Base-by-base conservation (phyloP, 345 rosid species). In the Sisymbrium altissimum region DNA sequence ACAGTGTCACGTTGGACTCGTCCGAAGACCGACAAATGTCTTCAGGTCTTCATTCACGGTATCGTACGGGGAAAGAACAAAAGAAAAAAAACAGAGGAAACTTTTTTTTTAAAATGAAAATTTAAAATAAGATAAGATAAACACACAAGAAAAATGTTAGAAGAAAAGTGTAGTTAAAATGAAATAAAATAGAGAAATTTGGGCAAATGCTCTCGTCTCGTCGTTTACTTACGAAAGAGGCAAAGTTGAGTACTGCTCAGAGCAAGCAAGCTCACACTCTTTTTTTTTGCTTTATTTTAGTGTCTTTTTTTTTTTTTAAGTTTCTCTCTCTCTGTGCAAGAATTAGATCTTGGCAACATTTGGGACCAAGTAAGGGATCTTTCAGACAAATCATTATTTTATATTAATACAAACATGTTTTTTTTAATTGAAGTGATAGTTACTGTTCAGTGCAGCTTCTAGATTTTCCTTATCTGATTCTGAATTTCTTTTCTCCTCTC, bases 211-310 rank as follows among this genome's bases (percentile, higher is more conserved):
- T 56, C 68, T 61, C 15, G 17, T 64, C 53, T 46, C 72, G 29
- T 68, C 64, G 56, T 75, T 68, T 68, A 52, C 79, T 75, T 75
- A 68, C 50, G 9, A 13, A 33, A 41, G 70, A 68, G 74, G 79
- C 50, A 61, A 68, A 68, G 79, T 32, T 75, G 64, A 61, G 64
- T 41, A 60, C 12, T 52, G 40, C 8, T 68, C 3, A 19, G 33
- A 29, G 56, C 7, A 48, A 66, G 60, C 66, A 53, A 58, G 46
- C 35, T 44, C 61, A 52, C 56, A 48, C 68, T 38, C 44, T 66
- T 33, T 56, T 74, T 57, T 64, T 65, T 64, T 48, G 13, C 72
- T 59, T 74, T 74, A 4, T 39, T 32, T 29, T 38, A 4, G 43
- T 3, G 6, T n/a, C 8, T 41, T 32, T 41, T 13, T 8, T 2